Conservation (phyloP, 768 basidiomycete species). For the Pleurotus citrinopileatus region DNA sequence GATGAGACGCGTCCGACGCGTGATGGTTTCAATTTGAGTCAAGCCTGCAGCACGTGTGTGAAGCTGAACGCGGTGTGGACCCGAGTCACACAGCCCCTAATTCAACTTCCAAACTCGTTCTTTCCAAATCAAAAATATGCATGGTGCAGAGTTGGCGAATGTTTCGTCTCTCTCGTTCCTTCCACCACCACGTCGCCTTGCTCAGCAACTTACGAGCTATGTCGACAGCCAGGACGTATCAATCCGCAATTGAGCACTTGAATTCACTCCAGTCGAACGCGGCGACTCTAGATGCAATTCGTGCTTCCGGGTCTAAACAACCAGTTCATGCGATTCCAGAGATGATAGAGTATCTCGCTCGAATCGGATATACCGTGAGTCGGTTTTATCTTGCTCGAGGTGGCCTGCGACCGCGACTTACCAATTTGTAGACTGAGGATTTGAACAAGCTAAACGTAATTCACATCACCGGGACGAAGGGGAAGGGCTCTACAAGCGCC, state of each 20-base stretch:
- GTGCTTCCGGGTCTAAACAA: conserved; percentile 64
- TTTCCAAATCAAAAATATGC: conserved; percentile 8
- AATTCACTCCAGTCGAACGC: conserved; percentile 92
- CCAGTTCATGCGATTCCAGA: conserved; percentile 74
- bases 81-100: conserved; percentile 6
- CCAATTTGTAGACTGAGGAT: conserved; percentile 59
- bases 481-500: conserved; percentile 96
- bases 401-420: conserved; percentile 14
- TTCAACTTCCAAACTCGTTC: not conserved
- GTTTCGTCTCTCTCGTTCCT: conserved; percentile 22
- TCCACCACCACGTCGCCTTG: conserved; percentile 7
- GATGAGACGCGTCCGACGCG: conserved; percentile 6
- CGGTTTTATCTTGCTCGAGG: conserved; percentile 2
- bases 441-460: conserved; percentile 89
- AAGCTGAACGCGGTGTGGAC: conserved; percentile 6
- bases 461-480: conserved; percentile 97
- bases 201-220: conserved; percentile 32
- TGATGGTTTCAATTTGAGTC: no score
- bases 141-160: conserved; percentile 18
- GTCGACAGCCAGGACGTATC: conserved; percentile 59
- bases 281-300: conserved; percentile 81
- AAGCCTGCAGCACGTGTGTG: not conserved
- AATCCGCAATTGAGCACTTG: conserved; percentile 68
- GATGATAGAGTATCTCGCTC: conserved; percentile 84
- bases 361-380: conserved; percentile 84